A percentile compares a stretch with the other conserved stretches of the same genome.
Evolutionary conservation across 2,329 filamentous ascomycete species (phyloP).

Genomic region (Exophiala spinifera): DNA sequence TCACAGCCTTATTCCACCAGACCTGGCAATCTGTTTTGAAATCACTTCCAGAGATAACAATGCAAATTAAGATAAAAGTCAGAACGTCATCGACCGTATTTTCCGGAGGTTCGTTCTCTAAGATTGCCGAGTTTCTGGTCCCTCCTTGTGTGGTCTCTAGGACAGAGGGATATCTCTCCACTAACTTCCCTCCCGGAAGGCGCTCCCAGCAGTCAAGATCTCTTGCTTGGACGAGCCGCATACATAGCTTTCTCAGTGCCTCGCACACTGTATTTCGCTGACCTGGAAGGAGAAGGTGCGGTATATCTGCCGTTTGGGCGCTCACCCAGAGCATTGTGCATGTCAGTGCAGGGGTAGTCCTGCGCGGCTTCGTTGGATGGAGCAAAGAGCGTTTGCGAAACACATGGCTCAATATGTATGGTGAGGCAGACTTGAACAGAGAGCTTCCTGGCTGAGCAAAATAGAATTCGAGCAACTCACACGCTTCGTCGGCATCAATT

Average conservation of each 20-base stretch:
- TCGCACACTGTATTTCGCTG: too few relatives aligned
- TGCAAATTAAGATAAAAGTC: constrained; percentile 46
- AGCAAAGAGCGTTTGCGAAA: background rate
- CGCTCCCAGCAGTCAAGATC: too few relatives aligned
- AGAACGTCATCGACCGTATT: constrained; percentile 43
- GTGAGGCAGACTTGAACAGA: background rate
- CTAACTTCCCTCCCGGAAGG: too few relatives aligned
- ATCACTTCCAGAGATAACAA: constrained; percentile 48
- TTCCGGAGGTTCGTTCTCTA: too few relatives aligned
- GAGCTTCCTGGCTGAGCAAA: constrained; percentile 28
- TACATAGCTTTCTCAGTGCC: background rate
- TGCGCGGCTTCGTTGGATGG: background rate
- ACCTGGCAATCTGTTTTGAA: constrained; percentile 46
- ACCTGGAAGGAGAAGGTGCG: background rate
- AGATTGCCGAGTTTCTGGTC: too few relatives aligned
- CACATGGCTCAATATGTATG: background rate
- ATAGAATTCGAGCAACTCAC: constrained; percentile 49
- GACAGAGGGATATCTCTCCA: too few relatives aligned
- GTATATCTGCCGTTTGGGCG: background rate
- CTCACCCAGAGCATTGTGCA: background rate
- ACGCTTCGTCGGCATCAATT: constrained; percentile 40
- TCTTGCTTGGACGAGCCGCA: background rate
- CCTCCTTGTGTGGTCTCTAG: too few relatives aligned
- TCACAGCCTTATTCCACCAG: constrained; percentile 14
- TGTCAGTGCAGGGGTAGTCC: background rate